phyloP scores from a whole-genome alignment of 805 yeast species.

The Metschnikowia arizonensis region DNA sequence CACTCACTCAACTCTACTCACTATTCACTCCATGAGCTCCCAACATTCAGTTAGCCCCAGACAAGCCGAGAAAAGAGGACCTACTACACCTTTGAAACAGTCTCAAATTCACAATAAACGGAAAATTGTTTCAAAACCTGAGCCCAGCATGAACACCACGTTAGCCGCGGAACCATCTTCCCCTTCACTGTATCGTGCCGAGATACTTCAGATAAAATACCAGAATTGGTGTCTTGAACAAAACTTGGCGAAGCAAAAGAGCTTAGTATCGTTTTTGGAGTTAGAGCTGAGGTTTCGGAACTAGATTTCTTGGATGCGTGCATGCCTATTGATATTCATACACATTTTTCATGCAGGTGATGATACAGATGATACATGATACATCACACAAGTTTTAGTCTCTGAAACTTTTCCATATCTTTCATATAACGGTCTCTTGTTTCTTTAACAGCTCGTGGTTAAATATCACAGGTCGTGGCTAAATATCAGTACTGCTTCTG shows the following conservation, averaged over 20 bases:
- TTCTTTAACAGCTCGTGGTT: no score
- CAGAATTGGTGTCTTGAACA: constrained; percentile 30
- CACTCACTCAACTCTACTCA: no score
- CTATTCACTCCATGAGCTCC: neutral
- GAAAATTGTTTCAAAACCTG: constrained; percentile 13
- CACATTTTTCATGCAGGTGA: no score
- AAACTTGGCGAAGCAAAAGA: constrained; percentile 21
- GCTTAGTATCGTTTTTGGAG: constrained; percentile 27
- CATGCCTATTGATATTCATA: no score
- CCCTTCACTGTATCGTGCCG: constrained; percentile 9
- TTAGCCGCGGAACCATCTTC: constrained; percentile 6
- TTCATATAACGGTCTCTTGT: no score
- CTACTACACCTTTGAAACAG: constrained; percentile 35
- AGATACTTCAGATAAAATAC: constrained; percentile 25
- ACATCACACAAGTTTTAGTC: no score
- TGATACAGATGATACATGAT: no score
- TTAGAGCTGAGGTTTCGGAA: constrained; percentile 25
- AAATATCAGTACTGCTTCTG: constrained; percentile 24
- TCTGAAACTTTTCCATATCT: no score
- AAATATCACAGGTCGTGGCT: neutral
- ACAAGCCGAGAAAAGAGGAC: constrained; percentile 27
- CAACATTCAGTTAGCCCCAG: constrained; percentile 8
- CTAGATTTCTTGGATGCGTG: neutral
- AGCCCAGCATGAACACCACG: constrained; percentile 3
- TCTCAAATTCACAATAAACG: constrained; percentile 23